Evolutionary conservation across 345 rosid genomes (phyloP), one percentile per base, ranked within the genome.

Genomic region (Carallia pectinifolia): DNA sequence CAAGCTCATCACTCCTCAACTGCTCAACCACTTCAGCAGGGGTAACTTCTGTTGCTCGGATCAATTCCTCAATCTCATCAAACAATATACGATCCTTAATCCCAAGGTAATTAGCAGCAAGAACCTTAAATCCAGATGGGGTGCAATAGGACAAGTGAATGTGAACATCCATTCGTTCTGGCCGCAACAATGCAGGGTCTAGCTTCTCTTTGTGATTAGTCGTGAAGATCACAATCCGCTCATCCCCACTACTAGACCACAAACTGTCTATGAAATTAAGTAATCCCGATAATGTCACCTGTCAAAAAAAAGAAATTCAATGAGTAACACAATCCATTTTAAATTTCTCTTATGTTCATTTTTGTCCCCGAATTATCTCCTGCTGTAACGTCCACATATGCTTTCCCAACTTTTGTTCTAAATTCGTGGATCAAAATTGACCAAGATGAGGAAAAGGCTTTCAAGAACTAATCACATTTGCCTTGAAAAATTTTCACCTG

Each of bases 21-120:
- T 80, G 80, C 74, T 85, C 84, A 0, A 85, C 86, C 5, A 83
- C 78, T 38, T 85, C 83, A 4, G 89, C 89, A 1, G 81, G 87
- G 18, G 82, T 85, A 16, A 81, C 86, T 61, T 72, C 69, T 1
- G 70, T 65, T 4, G 59, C 39, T 39, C 6, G 36, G n/a, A 81
- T 70, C 55, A 61, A 64, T n/a, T 79, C 78, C 53, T 79, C 86
- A 34, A 88, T 72, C 60, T 73, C 53, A 3, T 50, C 16, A 29
- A 85, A 80, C 33, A 82, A 74, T 0, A 3, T 5, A 15, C 82
- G 84, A 7, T 67, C 53, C 34, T 50, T 13, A 10, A 79, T 77
- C 52, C 67, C 76, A 15, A 85, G 76, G 71, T 83, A 83, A 72
- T 83, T 85, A 6, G 80, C 58, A 53, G 58, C 58, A 7, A 53